Evolutionary conservation across 179 eudicot genomes (phyloP).

Genomic region (Patellifolia procumbens): DNA sequence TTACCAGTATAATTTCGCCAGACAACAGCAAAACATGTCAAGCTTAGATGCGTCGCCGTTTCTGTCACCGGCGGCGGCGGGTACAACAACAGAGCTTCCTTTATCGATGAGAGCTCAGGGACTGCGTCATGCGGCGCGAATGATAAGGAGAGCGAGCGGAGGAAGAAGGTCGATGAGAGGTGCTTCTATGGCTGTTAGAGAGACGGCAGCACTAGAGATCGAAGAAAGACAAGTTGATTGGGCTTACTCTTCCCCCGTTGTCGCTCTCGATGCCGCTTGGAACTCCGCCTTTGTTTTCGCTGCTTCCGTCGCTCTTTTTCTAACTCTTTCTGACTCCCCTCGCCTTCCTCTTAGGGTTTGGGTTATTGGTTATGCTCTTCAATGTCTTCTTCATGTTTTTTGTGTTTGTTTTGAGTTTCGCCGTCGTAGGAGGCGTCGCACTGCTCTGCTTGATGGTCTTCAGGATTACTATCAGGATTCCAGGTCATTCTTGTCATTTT

Average conservation of each 20-base stretch:
- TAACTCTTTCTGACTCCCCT: constrained; percentile 36
- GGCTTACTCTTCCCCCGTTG: constrained; percentile 64
- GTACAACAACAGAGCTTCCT: background rate
- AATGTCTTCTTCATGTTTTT: constrained; percentile 53
- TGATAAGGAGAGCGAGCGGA: constrained; percentile 47
- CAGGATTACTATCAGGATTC: constrained; percentile 25
- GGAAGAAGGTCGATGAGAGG: constrained; percentile 49
- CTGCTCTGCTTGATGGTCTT: background rate
- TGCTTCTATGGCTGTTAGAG: constrained; percentile 64
- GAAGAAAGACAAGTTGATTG: constrained; percentile 67
- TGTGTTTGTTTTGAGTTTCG: constrained; percentile 54
- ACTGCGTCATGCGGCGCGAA: constrained; percentile 53
- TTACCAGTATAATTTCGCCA: no score
- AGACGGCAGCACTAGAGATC: constrained; percentile 61
- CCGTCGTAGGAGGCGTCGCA: constrained; percentile 38
- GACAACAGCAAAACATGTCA: constrained; percentile 26
- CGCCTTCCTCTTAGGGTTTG: constrained; percentile 48
- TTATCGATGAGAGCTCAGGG: constrained; percentile 41
- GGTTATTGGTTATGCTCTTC: constrained; percentile 52
- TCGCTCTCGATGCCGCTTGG: constrained; percentile 58
- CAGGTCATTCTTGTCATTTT: background rate
- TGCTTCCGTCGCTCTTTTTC: constrained; percentile 31
- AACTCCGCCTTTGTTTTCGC: constrained; percentile 51
- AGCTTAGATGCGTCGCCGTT: constrained; percentile 43
- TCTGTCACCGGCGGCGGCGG: constrained; percentile 14